Evolutionary conservation across 2,329 filamentous ascomycete species (phyloP), one percentile per base, ranked within the genome.

Genomic region (Monascus ruber): DNA sequence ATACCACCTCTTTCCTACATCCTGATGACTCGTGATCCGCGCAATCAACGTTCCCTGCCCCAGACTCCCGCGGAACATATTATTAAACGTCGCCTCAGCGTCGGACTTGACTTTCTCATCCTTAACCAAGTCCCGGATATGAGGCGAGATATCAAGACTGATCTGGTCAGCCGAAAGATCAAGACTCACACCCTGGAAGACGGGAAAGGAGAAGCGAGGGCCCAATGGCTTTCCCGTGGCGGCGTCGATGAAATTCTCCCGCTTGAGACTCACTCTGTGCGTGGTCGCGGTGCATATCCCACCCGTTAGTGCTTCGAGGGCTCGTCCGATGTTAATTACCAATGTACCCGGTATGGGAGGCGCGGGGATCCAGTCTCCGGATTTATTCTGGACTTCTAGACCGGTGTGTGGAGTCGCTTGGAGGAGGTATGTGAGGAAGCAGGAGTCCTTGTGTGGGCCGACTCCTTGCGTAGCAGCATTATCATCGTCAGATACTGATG

Each of bases 401-500:
- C 70, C 70, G 4, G 59, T 62, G 26, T 62, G 59, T 1, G 58
- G 55, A 2, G 55, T 55, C 31, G 67, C 68, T 43, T 71, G 69
- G 7, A 64, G 60, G 2, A 72, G 56, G 39, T 70, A 68, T 1
- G 69, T 72, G 41, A 72, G 66, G 40, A 67, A 68, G 35, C 69
- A 62, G 26, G 68, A 66, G 42, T 72, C 70, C 5, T 70, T 72
- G 41, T 73, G 70, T 0, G 70, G 60, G 6, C 59, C 59, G 5
- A 61, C 63, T 4, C 65, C 65, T 39, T 66, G 61, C 5, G 55
- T 51, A 26, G 68, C 44, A 9, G 45, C 17, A 17, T 17, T 17
- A 17, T 17, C 17, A 17, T 17, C 17, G 17, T 41, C 2, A 55
- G 26, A 52, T 49, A 10, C 41, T 40, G 29, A 45, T 35, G 9